These are phyloP conservation scores for Candida pseudocylindracea DNA, from an alignment of 1,139 yeast species.

Conservation along the genomic window DNA sequence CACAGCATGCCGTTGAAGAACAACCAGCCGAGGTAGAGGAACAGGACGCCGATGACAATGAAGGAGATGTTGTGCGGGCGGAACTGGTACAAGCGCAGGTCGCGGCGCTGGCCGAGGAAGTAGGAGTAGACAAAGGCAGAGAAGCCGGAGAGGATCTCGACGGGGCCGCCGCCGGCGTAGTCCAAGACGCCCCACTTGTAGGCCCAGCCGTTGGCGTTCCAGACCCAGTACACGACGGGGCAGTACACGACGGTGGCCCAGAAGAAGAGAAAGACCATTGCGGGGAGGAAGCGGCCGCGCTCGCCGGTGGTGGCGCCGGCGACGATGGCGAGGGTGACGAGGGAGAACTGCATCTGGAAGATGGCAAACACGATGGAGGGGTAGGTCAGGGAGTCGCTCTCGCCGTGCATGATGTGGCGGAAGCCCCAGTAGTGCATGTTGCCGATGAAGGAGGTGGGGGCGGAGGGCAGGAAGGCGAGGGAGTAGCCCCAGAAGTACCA, in stretches of 20 bases:
- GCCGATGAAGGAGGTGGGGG: conserved; percentile 72
- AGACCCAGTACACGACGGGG: conserved; percentile 87
- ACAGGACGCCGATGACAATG: conserved; percentile 54
- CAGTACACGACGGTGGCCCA: conserved; percentile 90
- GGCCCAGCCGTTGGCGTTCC: conserved; percentile 90
- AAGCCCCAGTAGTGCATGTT: conserved; percentile 67
- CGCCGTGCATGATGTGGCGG: conserved; percentile 28
- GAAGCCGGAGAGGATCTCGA: conserved; percentile 79
- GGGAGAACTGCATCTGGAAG: conserved; percentile 79
- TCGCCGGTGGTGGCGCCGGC: conserved; percentile 87
- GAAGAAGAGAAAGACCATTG: conserved; percentile 56
- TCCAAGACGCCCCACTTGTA: conserved; percentile 56
- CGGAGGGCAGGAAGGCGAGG: conserved; percentile 57
- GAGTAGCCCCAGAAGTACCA: conserved; percentile 99
- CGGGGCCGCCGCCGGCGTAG: conserved; percentile 97
- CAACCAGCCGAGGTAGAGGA: conserved; percentile 27
- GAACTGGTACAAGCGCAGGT: conserved; percentile 67
- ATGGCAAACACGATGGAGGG: conserved; percentile 75
- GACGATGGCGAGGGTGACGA: conserved; percentile 76
- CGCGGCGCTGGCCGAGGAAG: conserved; percentile 67
- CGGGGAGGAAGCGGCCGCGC: conserved; percentile 76
- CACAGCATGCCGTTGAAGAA: conserved; percentile 79
- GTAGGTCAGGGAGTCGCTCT: conserved; percentile 8
- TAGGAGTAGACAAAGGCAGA: conserved; percentile 75
- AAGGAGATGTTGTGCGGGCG: conserved; percentile 89